Percentiles rank a stretch among this genome's conserved stretches.
Conservation (phyloP, 2,329 filamentous ascomycete species). For the Penicillium sp. region DNA sequence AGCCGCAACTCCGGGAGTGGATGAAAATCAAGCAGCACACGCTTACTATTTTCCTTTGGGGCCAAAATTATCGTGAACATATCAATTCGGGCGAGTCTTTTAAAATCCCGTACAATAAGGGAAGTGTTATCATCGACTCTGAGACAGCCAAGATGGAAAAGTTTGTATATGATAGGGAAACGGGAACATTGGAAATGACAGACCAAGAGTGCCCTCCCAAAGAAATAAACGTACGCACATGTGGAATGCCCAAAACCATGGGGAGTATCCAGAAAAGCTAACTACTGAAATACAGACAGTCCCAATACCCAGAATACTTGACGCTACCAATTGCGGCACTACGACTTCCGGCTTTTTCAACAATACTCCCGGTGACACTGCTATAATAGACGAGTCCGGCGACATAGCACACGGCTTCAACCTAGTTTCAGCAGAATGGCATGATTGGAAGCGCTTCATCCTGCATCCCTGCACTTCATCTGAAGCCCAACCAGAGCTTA, state of each 20-base stretch:
- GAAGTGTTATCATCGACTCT: neutral
- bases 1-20: slow-evolving; percentile 2
- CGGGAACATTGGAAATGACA: neutral
- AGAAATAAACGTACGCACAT: neutral
- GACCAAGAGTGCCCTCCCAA: neutral
- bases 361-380: slow-evolving; percentile 6
- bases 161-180: slow-evolving; percentile 4
- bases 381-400: neutral
- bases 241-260: neutral
- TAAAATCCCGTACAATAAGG: neutral
- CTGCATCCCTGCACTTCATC: slow-evolving; percentile 1
- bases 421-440: slow-evolving; percentile 7
- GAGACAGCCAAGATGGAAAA: neutral
- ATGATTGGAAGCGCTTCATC: slow-evolving; percentile 9
- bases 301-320: neutral
- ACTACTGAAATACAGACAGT: neutral
- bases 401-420: slow-evolving; percentile 1
- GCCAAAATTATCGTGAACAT: neutral
- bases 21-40: neutral
- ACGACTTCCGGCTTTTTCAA: slow-evolving; percentile 1
- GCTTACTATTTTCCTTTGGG: neutral
- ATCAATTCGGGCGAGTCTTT: neutral
- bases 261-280: neutral
- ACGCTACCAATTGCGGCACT: neutral
- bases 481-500: slow-evolving; percentile 4